Evolutionary conservation across 345 rosid species (phyloP).

Genomic region (Eucalyptus melliodora): DNA sequence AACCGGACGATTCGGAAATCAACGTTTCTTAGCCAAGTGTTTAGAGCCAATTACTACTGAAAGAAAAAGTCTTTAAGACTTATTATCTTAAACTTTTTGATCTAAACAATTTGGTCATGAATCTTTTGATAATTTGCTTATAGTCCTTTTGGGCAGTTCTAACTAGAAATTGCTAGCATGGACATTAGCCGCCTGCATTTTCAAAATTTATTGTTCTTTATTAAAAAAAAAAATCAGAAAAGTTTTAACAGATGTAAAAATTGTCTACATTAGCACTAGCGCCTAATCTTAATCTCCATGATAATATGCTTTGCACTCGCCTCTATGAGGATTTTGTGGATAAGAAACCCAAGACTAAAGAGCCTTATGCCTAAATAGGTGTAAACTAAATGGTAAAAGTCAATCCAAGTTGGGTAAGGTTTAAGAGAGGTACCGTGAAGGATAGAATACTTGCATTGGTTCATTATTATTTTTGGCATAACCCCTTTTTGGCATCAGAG

Average conservation of each 20-base stretch:
- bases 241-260: too few relatives aligned
- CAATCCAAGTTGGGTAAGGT: background rate
- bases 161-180: fast-evolving
- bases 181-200: too few relatives aligned
- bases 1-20: too few relatives aligned
- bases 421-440: background rate
- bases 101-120: fast-evolving
- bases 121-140: background rate
- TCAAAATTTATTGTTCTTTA: background rate
- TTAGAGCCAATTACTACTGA: fast-evolving
- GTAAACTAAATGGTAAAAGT: background rate
- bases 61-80: too few relatives aligned
- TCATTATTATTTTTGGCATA: background rate
- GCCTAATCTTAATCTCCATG: background rate
- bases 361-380: background rate
- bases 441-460: background rate
- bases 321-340: background rate
- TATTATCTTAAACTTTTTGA: fast-evolving
- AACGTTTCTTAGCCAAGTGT: background rate
- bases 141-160: background rate
- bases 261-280: fast-evolving
- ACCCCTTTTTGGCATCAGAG: background rate
- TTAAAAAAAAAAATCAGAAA: background rate
- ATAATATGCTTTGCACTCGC: background rate
- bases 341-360: background rate